A percentile compares a stretch with the other conserved stretches of the same genome.
phyloP scores from a whole-genome alignment of 441 rosid species.

The Populus hybrid region DNA sequence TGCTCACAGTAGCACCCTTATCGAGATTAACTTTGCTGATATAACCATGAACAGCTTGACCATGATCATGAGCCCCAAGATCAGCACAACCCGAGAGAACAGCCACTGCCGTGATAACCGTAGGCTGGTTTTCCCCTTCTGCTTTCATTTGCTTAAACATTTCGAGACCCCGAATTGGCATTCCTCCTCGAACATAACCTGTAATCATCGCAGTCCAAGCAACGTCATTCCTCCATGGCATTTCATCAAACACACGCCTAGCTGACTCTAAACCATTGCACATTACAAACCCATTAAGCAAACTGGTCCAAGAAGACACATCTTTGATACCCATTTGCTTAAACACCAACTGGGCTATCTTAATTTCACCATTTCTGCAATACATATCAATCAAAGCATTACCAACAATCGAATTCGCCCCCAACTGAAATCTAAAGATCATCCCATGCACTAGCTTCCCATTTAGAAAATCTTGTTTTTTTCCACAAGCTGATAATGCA shows the following conservation, averaged over 20 bases:
- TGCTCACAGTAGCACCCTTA: too few species aligned
- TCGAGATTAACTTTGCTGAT: too few species aligned
- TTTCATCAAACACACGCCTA: constrained; percentile 16
- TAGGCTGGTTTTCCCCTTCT: constrained; percentile 14
- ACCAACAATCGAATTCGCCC: constrained; percentile 19
- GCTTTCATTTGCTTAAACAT: constrained; percentile 12
- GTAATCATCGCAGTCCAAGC: too few species aligned
- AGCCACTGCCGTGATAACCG: constrained; percentile 16
- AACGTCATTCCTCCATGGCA: constrained; percentile 18
- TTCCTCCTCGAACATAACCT: too few species aligned
- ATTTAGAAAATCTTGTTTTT: constrained; percentile 7
- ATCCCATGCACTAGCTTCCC: constrained; percentile 31
- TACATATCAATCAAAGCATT: constrained; percentile 37
- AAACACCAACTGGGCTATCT: constrained; percentile 21
- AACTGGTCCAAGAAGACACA: constrained; percentile 35
- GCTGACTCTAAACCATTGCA: constrained; percentile 21
- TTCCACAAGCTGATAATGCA: constrained; percentile 27
- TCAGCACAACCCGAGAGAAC: constrained; percentile 33
- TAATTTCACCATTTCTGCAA: constrained; percentile 20
- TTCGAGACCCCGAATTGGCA: too few species aligned
- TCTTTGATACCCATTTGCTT: constrained; percentile 22
- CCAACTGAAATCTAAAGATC: constrained; percentile 17
- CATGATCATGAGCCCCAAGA: constrained; percentile 23
- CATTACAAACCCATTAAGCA: constrained; percentile 24
- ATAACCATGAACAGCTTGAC: background rate